Base-by-base conservation (phyloP, 1,139 yeast species). In the Wickerhamomyces sp. region DNA sequence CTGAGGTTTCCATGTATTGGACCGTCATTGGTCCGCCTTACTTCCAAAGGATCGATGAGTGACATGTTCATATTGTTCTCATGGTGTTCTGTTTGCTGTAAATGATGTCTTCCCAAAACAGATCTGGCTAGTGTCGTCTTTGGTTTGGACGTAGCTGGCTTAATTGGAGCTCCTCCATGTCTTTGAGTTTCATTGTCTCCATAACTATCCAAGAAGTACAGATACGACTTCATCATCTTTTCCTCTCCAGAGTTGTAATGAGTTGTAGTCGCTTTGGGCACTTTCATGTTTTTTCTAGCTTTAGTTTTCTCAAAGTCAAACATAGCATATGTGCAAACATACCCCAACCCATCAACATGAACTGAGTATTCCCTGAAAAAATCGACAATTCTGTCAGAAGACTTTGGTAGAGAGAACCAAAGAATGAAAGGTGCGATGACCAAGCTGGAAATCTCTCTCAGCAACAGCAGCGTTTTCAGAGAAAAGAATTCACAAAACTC, bases 281-380 rank as follows among this genome's bases (percentile, higher is more conserved):
- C 42, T 23, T 44, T 49, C 42, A 45, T 55, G 54, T 49, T 55
- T 7, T 53, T 51, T 37, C 58, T 60, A 43, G 61, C 66, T 47
- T 72, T 76, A 55, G 76, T 73, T 53, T 75, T 78, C 52, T 75
- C 75, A 48, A 79, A 78, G 54, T 83, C 85, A 65, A 93, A 94
- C 81, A 88, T 86, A 3, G 99, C 98, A 72, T 83, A 89, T 38
- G 88, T 84, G 61, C 99, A 93, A 34, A 93, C 95, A 59, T 91
- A 86, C 0, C 99, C 99, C 39, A 93, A 69, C 0, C 97, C 98
- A 66, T 91, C 98, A 41, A 91, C 89, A 62, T 91, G 94, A 11
- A 90, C 81, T 10, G 95, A 82, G 55, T 79, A 84, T 50, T 93
- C 97, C 47, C 98, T 68, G 64, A 91, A 88, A 59, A 93, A 93